phyloP scores from a whole-genome alignment of 2,329 filamentous ascomycete species.

The Colletotrichum kahawae region DNA sequence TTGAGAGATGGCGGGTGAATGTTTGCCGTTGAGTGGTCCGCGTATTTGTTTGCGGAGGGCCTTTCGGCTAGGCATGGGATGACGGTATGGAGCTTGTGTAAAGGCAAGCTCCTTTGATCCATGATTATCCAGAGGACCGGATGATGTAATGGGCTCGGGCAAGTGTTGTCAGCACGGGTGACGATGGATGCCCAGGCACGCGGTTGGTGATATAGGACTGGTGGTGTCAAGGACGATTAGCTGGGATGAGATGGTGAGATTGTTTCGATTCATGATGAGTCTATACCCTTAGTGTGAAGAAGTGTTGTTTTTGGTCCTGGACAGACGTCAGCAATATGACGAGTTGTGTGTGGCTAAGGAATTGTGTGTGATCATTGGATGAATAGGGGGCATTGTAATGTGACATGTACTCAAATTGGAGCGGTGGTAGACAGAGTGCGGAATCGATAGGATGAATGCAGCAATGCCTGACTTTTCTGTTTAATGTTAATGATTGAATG shows the following conservation, averaged over 20 bases:
- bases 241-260: slow-evolving; percentile 3
- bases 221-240: background rate
- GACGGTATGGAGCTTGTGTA: too few species aligned
- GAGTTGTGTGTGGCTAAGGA: background rate
- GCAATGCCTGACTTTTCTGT: too few species aligned
- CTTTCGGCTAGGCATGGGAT: background rate
- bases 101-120: too few species aligned
- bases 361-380: too few species aligned
- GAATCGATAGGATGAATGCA: too few species aligned
- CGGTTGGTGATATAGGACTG: background rate
- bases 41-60: background rate
- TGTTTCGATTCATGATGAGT: slow-evolving; percentile 22
- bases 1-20: slow-evolving; percentile 13
- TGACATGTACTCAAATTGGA: too few species aligned
- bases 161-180: background rate
- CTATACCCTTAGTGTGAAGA: slow-evolving; percentile 25
- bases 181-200: background rate
- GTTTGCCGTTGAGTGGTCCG: slow-evolving; percentile 3
- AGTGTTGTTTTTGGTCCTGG: background rate
- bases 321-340: background rate
- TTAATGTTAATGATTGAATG: too few species aligned
- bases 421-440: too few species aligned
- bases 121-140: background rate
- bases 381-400: too few species aligned
- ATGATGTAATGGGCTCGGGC: background rate